These are phyloP conservation scores for Sarcomyxa edulis DNA, from an alignment of 768 basidiomycete species.

Conservation along the genomic window DNA sequence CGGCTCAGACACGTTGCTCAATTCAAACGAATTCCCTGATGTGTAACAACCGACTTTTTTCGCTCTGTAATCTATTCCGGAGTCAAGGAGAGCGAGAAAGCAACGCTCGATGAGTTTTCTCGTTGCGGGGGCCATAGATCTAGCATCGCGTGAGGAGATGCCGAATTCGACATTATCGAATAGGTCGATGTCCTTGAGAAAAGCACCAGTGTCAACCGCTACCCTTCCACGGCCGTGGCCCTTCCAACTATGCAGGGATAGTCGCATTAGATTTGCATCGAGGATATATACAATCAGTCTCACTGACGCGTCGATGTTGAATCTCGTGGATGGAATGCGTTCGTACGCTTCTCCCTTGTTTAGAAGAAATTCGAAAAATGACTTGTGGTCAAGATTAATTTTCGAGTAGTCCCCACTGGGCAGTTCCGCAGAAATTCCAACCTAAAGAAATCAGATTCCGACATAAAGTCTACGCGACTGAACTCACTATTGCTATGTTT, in stretches of 20 bases:
- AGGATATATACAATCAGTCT: not conserved
- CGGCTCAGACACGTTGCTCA: constrained; percentile 19
- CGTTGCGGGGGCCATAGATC: constrained; percentile 25
- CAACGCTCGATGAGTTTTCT: constrained; percentile 31
- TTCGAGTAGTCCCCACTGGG: constrained; percentile 23
- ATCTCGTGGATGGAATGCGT: constrained; percentile 22
- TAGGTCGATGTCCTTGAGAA: constrained; percentile 28
- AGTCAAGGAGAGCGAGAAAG: constrained; percentile 39
- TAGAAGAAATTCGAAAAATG: constrained; percentile 32
- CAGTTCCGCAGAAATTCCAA: constrained; percentile 34
- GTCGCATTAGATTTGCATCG: not conserved
- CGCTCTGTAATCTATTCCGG: constrained; percentile 40
- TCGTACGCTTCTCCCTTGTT: constrained; percentile 24
- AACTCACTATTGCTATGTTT: too few species aligned
- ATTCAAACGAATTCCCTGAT: too few species aligned
- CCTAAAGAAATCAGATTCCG: too few species aligned
- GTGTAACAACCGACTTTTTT: constrained; percentile 37
- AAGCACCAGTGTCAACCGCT: constrained; percentile 24
- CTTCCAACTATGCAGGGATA: constrained; percentile 14
- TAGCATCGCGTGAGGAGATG: constrained; percentile 28
- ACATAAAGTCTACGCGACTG: too few species aligned
- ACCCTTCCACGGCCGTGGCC: constrained; percentile 21
- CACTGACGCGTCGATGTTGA: constrained; percentile 26
- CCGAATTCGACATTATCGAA: constrained; percentile 39
- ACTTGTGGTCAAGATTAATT: constrained; percentile 25